phyloP scores from a whole-genome alignment of 106 monocot genomes.

The Allium sativum region DNA sequence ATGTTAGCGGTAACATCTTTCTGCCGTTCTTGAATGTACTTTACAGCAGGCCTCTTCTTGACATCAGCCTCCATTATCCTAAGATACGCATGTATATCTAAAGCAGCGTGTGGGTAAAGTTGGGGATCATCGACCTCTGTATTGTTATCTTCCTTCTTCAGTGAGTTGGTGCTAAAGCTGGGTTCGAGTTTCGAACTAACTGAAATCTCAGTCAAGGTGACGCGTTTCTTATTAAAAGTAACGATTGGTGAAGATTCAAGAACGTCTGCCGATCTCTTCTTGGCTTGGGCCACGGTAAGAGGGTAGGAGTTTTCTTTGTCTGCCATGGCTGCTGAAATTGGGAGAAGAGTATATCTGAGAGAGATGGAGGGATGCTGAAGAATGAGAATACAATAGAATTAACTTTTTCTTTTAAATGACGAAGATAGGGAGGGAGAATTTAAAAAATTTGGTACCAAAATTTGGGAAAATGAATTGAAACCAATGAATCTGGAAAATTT shows the following conservation, averaged over 20 bases:
- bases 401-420: background rate
- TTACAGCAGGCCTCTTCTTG: conserved; percentile 41
- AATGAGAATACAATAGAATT: background rate
- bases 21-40: conserved; percentile 55
- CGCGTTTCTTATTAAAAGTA: conserved; percentile 1
- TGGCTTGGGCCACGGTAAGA: conserved; percentile 24
- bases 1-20: conserved; percentile 69
- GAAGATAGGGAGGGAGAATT: background rate
- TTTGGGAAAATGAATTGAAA: no score
- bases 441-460: no score
- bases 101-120: conserved; percentile 28
- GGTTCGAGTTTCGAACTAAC: background rate
- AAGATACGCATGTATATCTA: conserved; percentile 56
- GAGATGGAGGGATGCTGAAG: background rate
- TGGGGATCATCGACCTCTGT: conserved; percentile 31
- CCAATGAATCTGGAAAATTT: no score
- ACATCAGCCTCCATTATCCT: conserved; percentile 72
- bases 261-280: conserved; percentile 10
- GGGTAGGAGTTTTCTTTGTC: conserved; percentile 35
- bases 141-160: conserved; percentile 7
- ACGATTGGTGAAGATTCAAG: conserved; percentile 5
- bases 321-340: conserved; percentile 12
- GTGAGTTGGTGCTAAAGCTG: background rate
- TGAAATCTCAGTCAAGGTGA: background rate
- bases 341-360: background rate